phyloP scores from a whole-genome alignment of 306 rosid species.

The Citrullus amarus region DNA sequence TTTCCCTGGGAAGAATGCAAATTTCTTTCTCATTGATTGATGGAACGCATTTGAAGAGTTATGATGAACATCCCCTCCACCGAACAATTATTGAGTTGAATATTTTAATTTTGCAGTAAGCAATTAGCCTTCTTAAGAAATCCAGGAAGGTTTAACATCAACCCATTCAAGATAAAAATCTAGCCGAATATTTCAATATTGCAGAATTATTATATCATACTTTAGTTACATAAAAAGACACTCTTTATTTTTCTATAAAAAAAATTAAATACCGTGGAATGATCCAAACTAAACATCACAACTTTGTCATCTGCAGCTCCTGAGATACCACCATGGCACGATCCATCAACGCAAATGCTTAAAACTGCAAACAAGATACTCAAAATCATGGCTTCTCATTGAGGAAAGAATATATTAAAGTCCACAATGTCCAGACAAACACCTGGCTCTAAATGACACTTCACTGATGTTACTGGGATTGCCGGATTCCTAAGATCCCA shows the following conservation, averaged over 20 bases:
- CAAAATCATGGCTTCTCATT: neutral
- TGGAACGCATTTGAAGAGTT: neutral
- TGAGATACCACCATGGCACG: slow-evolving; percentile 76
- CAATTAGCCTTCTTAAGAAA: neutral
- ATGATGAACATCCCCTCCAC: neutral
- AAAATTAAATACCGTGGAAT: slow-evolving; percentile 50
- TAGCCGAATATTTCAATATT: neutral
- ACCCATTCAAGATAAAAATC: neutral
- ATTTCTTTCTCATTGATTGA: neutral
- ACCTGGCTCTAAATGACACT: slow-evolving; percentile 92
- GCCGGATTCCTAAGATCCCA: slow-evolving; percentile 78
- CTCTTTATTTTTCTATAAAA: neutral
- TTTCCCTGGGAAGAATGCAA: neutral
- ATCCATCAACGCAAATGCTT: slow-evolving; percentile 53
- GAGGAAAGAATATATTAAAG: neutral
- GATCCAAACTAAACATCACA: slow-evolving; percentile 65
- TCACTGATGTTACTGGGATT: slow-evolving; percentile 55
- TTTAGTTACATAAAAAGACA: neutral
- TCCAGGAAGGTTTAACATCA: neutral
- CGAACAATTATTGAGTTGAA: neutral
- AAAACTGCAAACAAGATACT: slow-evolving; percentile 45
- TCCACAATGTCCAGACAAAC: slow-evolving; percentile 5
- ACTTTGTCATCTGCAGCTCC: slow-evolving; percentile 88
- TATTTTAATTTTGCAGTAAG: neutral
- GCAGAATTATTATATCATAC: neutral